Conservation (phyloP, 2,329 filamentous ascomycete species). For the Botryosphaeria dothidea region DNA sequence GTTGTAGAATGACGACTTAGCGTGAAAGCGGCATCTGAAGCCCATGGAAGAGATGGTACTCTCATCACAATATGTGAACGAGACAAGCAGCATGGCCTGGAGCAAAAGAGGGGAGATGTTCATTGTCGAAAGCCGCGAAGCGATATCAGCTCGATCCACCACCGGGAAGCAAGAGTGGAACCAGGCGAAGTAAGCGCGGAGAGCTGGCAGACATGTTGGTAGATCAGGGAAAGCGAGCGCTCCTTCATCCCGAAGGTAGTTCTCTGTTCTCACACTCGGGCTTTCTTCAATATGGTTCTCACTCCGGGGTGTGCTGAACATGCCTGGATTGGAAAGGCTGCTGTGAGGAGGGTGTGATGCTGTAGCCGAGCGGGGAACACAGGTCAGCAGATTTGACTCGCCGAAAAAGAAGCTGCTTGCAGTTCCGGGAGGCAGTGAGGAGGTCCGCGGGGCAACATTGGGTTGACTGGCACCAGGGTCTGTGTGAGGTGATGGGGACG, state of each 20-base stretch:
- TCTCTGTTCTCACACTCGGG: constrained; percentile 36
- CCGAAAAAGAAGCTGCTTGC: constrained; percentile 42
- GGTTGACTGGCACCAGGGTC: neutral
- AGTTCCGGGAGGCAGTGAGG: constrained; percentile 30
- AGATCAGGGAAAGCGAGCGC: constrained; percentile 50
- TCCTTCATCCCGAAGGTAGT: constrained; percentile 41
- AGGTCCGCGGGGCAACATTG: neutral
- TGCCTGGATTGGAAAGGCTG: constrained; percentile 36
- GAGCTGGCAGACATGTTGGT: constrained; percentile 44
- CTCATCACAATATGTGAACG: constrained; percentile 55
- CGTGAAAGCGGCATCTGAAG: constrained; percentile 51
- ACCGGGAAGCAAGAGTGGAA: constrained; percentile 61
- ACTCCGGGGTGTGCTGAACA: constrained; percentile 35
- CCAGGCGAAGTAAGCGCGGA: constrained; percentile 57
- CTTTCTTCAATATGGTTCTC: constrained; percentile 38
- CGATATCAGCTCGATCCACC: constrained; percentile 49
- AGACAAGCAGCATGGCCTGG: constrained; percentile 58
- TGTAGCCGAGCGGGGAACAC: constrained; percentile 46
- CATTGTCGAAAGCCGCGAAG: constrained; percentile 40
- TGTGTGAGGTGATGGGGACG: neutral
- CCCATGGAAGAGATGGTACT: constrained; percentile 47
- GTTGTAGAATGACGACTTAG: constrained; percentile 54
- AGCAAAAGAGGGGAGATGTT: constrained; percentile 52
- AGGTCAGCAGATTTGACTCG: constrained; percentile 52
- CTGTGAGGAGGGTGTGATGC: constrained; percentile 27